Evolutionary conservation across 805 yeast species (phyloP).

Genomic region (Cyberlindnera mrakii): DNA sequence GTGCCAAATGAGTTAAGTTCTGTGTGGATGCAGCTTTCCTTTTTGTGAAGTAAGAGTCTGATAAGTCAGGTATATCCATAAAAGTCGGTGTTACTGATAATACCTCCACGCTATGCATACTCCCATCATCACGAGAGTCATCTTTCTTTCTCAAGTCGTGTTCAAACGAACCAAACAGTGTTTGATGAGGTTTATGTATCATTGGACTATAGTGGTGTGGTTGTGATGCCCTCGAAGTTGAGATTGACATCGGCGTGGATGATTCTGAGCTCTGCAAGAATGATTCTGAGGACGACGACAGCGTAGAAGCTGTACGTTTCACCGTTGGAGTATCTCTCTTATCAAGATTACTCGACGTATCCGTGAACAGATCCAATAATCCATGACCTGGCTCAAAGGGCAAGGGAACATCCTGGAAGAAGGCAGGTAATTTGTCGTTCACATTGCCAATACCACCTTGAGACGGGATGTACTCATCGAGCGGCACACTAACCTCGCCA

Average conservation of each 20-base stretch:
- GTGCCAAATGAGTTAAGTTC: neutral
- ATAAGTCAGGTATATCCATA: slow-evolving; percentile 24
- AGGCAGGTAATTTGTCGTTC: slow-evolving; percentile 18
- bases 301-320: slow-evolving; percentile 1
- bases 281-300: neutral
- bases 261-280: neutral
- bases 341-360: neutral
- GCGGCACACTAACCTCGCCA: slow-evolving; percentile 33
- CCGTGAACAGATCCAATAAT: slow-evolving; percentile 31
- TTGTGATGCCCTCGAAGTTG: slow-evolving; percentile 3
- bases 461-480: slow-evolving; percentile 31
- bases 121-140: slow-evolving; percentile 2
- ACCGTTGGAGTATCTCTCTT: neutral
- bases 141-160: slow-evolving; percentile 4
- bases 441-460: slow-evolving; percentile 27
- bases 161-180: slow-evolving; percentile 12
- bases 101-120: slow-evolving; percentile 27
- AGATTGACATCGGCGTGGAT: neutral
- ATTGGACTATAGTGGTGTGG: slow-evolving; percentile 11
- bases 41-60: neutral
- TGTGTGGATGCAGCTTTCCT: neutral
- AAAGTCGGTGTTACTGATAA: slow-evolving; percentile 35
- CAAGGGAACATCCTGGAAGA: slow-evolving; percentile 28
- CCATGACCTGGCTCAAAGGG: slow-evolving; percentile 33
- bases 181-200: slow-evolving; percentile 6